Conservation (phyloP, 805 yeast species). For the Tetrapisispora phaffii region DNA sequence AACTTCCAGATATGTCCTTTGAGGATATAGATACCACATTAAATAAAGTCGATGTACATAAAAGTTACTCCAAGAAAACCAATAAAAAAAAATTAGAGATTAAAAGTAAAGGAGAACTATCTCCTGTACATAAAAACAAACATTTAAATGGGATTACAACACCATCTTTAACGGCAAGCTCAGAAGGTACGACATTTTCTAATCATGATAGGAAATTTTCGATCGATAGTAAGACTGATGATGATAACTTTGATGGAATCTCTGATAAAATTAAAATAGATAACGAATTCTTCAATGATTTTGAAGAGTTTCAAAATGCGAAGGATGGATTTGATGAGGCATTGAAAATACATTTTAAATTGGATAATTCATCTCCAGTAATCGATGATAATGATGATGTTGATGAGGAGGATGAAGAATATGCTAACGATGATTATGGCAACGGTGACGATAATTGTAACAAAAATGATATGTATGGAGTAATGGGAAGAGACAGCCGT, state of each 20-base stretch:
- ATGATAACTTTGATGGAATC: constrained; percentile 8
- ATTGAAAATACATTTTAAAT: constrained; percentile 13
- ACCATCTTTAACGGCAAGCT: constrained; percentile 22
- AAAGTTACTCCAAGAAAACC: constrained; percentile 5
- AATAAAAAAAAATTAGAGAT: constrained; percentile 5
- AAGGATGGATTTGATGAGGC: constrained; percentile 23
- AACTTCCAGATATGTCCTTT: constrained; percentile 24
- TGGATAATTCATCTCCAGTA: neutral
- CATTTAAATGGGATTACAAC: constrained; percentile 3
- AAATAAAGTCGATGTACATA: constrained; percentile 4
- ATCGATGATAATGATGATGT: neutral
- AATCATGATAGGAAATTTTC: constrained; percentile 6
- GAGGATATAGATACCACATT: constrained; percentile 26
- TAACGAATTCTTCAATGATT: constrained; percentile 21
- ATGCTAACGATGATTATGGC: neutral
- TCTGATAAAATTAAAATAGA: constrained; percentile 17
- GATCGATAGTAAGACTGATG: neutral
- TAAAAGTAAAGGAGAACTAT: neutral
- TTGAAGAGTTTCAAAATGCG: constrained; percentile 21
- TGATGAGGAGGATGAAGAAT: neutral
- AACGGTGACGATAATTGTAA: neutral
- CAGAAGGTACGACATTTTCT: constrained; percentile 25
- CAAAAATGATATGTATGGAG: no score
- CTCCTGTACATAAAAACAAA: neutral
- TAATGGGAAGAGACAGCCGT: neutral